Percentiles rank a stretch among this genome's conserved stretches.
phyloP scores from a whole-genome alignment of 2,329 filamentous ascomycete genomes.

The Dichotomopilus funicola region DNA sequence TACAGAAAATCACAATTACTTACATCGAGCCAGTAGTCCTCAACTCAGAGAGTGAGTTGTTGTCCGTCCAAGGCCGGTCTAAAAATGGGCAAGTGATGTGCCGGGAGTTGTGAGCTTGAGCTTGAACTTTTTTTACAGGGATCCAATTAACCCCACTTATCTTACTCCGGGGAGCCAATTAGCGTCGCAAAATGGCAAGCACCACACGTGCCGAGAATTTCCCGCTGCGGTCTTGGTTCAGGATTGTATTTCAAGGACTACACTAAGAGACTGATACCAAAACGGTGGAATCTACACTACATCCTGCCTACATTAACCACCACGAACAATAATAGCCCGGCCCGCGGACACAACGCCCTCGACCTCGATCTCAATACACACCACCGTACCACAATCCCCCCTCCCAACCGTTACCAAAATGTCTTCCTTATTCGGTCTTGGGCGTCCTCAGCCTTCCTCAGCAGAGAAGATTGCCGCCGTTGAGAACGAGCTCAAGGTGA shows the following conservation, averaged over 20 bases:
- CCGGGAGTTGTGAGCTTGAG: neutral
- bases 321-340: neutral
- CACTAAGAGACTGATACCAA: neutral
- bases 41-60: neutral
- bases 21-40: neutral
- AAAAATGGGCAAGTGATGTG: no score
- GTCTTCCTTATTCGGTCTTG: conserved; percentile 34
- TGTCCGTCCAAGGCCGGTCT: no score
- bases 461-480: conserved; percentile 96
- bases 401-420: conserved; percentile 21
- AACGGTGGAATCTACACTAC: neutral
- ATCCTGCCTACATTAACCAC: neutral
- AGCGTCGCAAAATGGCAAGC: neutral
- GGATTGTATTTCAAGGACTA: no score
- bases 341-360: neutral
- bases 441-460: conserved; percentile 75
- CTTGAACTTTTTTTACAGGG: conserved; percentile 3
- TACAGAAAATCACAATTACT: neutral
- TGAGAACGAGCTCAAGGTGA: conserved; percentile 95
- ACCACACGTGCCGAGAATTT: conserved; percentile 7
- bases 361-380: neutral
- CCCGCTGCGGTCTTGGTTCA: neutral
- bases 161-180: conserved; percentile 1
- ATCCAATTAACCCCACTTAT: neutral
- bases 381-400: neutral